These are phyloP conservation scores for Clohesyomyces aquaticus DNA, from an alignment of 495 filamentous ascomycete species.

Conservation along the genomic window DNA sequence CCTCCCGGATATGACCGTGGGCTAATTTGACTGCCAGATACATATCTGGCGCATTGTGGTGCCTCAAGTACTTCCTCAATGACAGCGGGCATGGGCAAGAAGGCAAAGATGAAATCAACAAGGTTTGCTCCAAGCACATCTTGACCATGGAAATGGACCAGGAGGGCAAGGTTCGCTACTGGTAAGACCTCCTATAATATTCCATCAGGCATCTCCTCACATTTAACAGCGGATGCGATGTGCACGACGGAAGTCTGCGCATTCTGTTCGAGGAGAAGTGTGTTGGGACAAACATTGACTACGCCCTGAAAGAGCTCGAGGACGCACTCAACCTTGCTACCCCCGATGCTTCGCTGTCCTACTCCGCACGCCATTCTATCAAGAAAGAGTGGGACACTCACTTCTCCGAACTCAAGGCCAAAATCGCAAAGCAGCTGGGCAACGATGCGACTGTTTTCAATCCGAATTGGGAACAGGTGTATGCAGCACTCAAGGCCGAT, in stretches of 20 bases:
- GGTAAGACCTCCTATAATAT: not conserved
- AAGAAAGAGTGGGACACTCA: constrained; percentile 51
- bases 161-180: constrained; percentile 48
- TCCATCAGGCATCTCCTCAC: not conserved
- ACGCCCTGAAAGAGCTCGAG: constrained; percentile 47
- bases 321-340: constrained; percentile 51
- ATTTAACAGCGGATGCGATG: constrained; percentile 48
- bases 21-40: constrained; percentile 45
- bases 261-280: constrained; percentile 51
- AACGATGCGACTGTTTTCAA: constrained; percentile 29
- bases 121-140: constrained; percentile 50
- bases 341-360: constrained; percentile 48
- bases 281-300: constrained; percentile 53
- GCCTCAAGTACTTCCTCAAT: constrained; percentile 48
- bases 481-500: constrained; percentile 20
- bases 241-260: constrained; percentile 53
- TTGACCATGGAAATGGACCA: constrained; percentile 55
- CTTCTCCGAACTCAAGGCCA: constrained; percentile 44
- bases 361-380: constrained; percentile 51
- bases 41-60: constrained; percentile 49
- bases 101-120: constrained; percentile 54
- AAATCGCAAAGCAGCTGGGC: constrained; percentile 49
- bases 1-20: too few species aligned
- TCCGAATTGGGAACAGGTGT: constrained; percentile 24
- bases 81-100: constrained; percentile 42